phyloP scores from a whole-genome alignment of 2,329 filamentous ascomycete genomes.

The Paracoccidioides brasiliensis region DNA sequence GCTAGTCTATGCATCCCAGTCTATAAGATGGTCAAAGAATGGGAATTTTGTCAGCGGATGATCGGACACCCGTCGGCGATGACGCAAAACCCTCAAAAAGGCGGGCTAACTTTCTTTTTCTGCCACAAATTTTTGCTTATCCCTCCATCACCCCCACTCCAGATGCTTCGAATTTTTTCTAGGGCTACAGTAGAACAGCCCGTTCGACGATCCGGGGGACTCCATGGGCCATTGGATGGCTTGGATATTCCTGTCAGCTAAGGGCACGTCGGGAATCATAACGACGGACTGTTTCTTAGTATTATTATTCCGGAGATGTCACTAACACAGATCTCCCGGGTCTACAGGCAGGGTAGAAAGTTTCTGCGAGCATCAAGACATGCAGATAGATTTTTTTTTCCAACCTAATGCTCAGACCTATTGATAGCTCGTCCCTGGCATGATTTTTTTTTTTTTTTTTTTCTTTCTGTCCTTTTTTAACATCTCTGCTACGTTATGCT shows the following conservation, averaged over 20 bases:
- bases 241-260: background rate
- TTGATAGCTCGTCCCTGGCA: constrained; percentile 1
- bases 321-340: background rate
- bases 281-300: too few species aligned
- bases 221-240: background rate
- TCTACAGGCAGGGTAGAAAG: background rate
- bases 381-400: background rate
- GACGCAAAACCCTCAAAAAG: background rate
- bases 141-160: background rate
- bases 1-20: background rate
- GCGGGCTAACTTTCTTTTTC: background rate
- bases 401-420: background rate
- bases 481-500: background rate
- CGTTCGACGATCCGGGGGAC: background rate
- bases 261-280: background rate
- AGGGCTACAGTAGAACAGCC: background rate
- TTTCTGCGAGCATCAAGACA: background rate
- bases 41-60: background rate
- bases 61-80: background rate
- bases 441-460: background rate
- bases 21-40: background rate
- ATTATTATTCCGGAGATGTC: background rate
- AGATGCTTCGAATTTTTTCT: background rate
- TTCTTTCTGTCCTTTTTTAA: background rate
- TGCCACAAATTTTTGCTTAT: background rate